These are phyloP conservation scores for Arabidopsis lyrata DNA, from an alignment of 441 rosid species.

Conservation along the genomic window DNA sequence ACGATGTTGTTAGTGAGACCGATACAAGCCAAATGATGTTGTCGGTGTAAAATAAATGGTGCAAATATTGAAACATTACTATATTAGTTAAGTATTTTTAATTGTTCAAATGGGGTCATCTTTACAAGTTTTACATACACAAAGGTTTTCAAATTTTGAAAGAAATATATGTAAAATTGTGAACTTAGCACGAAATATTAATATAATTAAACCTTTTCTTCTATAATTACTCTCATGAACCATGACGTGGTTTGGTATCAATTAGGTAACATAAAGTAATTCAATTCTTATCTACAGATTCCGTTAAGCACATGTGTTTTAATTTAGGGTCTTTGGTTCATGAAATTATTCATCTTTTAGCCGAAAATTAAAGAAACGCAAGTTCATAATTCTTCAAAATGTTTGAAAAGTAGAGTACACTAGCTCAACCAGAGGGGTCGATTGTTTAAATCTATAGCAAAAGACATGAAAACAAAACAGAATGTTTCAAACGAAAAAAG, in stretches of 20 bases:
- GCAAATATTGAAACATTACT: background rate
- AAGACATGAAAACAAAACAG: background rate
- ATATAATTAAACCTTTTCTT: too few species aligned
- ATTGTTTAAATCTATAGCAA: background rate
- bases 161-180: background rate
- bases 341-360: background rate
- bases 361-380: too few species aligned
- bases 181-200: background rate
- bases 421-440: background rate
- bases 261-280: background rate
- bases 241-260: background rate
- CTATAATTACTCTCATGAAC: background rate
- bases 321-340: background rate
- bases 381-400: background rate
- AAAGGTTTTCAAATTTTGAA: background rate
- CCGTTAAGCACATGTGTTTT: background rate
- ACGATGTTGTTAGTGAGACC: constrained; percentile 34
- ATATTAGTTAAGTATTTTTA: background rate
- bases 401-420: background rate
- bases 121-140: background rate
- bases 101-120: background rate
- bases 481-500: background rate
- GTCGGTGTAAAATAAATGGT: constrained; percentile 30
- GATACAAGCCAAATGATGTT: constrained; percentile 36
- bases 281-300: background rate